Base-by-base conservation (phyloP, 2,329 filamentous ascomycete species). In the Immersiporthe knoxdaviesiana region DNA sequence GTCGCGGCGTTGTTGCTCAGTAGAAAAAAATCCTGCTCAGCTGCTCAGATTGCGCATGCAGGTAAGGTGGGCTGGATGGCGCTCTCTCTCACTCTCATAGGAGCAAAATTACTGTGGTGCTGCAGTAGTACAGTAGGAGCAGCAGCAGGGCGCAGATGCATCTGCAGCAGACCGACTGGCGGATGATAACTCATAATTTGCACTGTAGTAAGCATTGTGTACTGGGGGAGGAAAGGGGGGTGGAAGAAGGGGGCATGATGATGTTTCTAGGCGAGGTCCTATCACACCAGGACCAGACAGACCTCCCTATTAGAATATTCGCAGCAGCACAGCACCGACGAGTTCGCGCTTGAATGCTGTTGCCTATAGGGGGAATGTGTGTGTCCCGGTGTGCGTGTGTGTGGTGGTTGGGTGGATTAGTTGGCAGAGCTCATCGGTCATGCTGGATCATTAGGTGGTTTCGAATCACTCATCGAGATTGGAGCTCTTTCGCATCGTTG, bases 381-480 rank as follows among this genome's bases (percentile, higher is more conserved):
- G 24, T 27, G 24, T n/a, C n/a, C n/a, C n/a, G n/a, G n/a, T n/a
- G 1, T 24, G 35, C 8, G 35, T 35, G 35, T 35, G 35, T n/a
- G 8, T 35, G 35, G 8, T 35, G 35, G 35, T 35, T 35, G 35
- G 35, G 41, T 21, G 21, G 21, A 50, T 3, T n/a, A n/a, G 24
- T 16, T 7, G 21, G 47, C 24, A n/a, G 47, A 16, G 18, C 27
- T 16, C 4, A 56, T 16, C 4, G 27, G 27, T 56, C 24, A 30
- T n/a, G 11, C 24, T 2, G 18, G 3, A 10, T 21, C 56, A n/a
- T 37, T 37, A 32, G 30, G n/a, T 37, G 10, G 18, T 37, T 12
- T 59, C 56, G 32, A 37, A n/a, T n/a, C 21, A 5, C 35, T 59
- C 56, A 59, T 59, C 56, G 32, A 59, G 30, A 35, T 59, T 35